Base-by-base conservation (phyloP, 2,329 filamentous ascomycete species). In the Diaporthe citriasiana region DNA sequence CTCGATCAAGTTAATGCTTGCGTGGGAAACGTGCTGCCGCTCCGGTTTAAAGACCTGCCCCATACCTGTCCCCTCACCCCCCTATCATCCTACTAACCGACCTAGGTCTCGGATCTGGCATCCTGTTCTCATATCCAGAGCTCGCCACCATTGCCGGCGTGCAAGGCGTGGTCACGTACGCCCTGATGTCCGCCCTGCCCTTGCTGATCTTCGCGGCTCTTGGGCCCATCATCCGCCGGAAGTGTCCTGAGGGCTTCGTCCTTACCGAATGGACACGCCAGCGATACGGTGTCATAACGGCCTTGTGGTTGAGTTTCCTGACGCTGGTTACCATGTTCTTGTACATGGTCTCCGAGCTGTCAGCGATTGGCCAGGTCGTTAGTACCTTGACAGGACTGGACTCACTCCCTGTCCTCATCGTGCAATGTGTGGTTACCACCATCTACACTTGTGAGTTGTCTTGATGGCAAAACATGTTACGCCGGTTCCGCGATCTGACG, bases 1-100 rank as follows among this genome's bases (percentile, higher is more conserved):
- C 94, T 96, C 94, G 94, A 97, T 94, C 94, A 97, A 97, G 94
- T 94, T 96, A 97, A 96, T 95, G 93, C 94, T 97, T 97, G 94
- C 94, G 94, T 96, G 94, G 92, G 94, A 93, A 96, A 95, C 89
- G 94, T 96, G 94, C 93, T 95, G 94, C 94, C 94, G 93, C 93
- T 94, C 91, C 86, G 84, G 85, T 82, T 83, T 82, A 81, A 78
- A 79, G 82, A 80, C 78, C 77, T 79, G 75, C 76, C 75, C 73
- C 70, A 69, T 77, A 59, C 76, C 78, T 78, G 76, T 71, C 76
- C 78, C 78, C 71, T 77, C 76, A 71, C 79, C 78, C 76, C 77
- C 76, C 38, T 65, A 33, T 75, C 73, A 77, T 70, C 75, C 77
- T 81, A 84, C 87, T 89, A 83, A 89, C 83, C 81, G 79, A 78